A percentile compares a stretch with the other conserved stretches of the same genome.
These are phyloP conservation scores for Neopestalotiopsis sp. DNA, from an alignment of 2,329 filamentous ascomycete genomes.

Conservation along the genomic window DNA sequence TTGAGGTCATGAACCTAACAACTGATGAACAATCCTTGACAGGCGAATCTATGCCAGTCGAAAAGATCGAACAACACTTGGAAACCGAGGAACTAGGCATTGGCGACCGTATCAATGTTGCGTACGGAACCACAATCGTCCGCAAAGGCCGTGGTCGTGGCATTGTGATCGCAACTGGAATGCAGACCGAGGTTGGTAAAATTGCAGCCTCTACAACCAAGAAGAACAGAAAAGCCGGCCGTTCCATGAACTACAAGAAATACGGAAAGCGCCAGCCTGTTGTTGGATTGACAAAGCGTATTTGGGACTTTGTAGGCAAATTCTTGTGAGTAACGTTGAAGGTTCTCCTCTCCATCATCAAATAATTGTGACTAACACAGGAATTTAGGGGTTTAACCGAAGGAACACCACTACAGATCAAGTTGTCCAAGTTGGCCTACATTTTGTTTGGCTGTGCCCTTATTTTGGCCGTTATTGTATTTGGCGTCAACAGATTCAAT, in stretches of 20 bases:
- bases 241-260: constrained; percentile 58
- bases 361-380: background rate
- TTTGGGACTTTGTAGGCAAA: constrained; percentile 56
- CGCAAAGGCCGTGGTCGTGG: constrained; percentile 75
- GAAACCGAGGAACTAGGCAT: constrained; percentile 64
- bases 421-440: constrained; percentile 78
- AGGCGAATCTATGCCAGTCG: constrained; percentile 75
- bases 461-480: constrained; percentile 61
- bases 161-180: constrained; percentile 75
- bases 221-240: constrained; percentile 59
- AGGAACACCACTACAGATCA: constrained; percentile 80
- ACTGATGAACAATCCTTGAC: constrained; percentile 81
- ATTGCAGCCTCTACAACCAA: constrained; percentile 64
- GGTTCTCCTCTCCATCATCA: background rate
- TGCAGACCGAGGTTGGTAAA: constrained; percentile 72
- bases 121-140: constrained; percentile 75
- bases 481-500: constrained; percentile 60
- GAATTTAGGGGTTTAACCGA: constrained; percentile 57
- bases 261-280: constrained; percentile 56
- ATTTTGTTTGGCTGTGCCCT: constrained; percentile 75
- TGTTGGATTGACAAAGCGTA: constrained; percentile 51
- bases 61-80: constrained; percentile 64
- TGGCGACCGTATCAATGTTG: constrained; percentile 76
- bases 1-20: constrained; percentile 78
- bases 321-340: constrained; percentile 39